Conservation (phyloP, 257 asterid species). For the Solanum piurae region DNA sequence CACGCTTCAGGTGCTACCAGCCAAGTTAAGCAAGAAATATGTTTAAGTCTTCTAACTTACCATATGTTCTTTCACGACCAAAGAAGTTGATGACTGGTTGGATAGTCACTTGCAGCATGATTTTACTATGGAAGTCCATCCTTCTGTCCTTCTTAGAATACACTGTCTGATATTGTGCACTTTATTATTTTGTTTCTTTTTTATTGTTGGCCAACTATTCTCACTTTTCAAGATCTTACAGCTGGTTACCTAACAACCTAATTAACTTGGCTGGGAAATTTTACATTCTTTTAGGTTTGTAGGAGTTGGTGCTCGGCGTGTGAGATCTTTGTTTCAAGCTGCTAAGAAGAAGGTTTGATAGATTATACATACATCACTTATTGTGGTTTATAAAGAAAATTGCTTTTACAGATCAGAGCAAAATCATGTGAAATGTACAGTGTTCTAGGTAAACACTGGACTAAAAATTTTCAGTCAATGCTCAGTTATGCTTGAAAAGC, state of each 20-base stretch:
- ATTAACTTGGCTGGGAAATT: neutral
- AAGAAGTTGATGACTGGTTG: neutral
- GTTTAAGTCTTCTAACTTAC: neutral
- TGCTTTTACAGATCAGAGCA: neutral
- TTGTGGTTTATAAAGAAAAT: neutral
- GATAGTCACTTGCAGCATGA: neutral
- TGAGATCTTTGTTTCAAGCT: constrained; percentile 95
- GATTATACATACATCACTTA: neutral
- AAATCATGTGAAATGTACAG: neutral
- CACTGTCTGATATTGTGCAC: neutral
- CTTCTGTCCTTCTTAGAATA: neutral
- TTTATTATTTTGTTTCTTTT: neutral
- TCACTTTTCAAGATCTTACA: neutral
- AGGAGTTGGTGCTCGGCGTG: constrained; percentile 99
- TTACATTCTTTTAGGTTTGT: constrained; percentile 62
- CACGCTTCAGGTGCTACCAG: neutral
- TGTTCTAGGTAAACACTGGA: neutral
- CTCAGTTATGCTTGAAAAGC: neutral
- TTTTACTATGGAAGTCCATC: neutral
- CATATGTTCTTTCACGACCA: neutral
- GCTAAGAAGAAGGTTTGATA: constrained; percentile 76
- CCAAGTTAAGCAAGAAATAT: neutral
- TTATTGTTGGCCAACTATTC: neutral
- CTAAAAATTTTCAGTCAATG: neutral
- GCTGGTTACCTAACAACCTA: neutral